Base-by-base conservation (phyloP, 208 protist species). In the Porcisia deanei region DNA sequence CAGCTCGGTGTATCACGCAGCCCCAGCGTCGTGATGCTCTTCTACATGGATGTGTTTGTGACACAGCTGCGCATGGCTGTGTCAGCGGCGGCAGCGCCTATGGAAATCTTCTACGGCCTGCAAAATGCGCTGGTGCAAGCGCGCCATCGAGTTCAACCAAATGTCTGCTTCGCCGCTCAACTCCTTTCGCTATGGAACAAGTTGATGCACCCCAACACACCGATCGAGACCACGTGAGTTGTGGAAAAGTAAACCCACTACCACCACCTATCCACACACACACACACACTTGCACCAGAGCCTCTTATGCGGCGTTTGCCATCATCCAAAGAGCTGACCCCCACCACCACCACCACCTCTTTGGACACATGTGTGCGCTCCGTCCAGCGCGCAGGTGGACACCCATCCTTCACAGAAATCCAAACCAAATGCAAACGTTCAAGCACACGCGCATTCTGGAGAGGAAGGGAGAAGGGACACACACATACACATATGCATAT, bases 1-100 rank as follows among this genome's bases (percentile, higher is more conserved):
- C 63, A 88, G 53, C 83, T 89, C 47, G 93, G 93, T 20, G 84
- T 89, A 14, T 96, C 91, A 30, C 86, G 93, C 41, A 97, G 93
- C 71, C 82, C 88, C 12, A 90, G 82, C 58, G 81, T 95, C 18
- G 87, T 96, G 57, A 74, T 91, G 66, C 74, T 84, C 37, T 85
- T 83, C 88, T 75, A 86, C 83, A 81, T 76, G 58, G 57, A 73
- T 30, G 0, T 77, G 54, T 73, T 73, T 22, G 63, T 20, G 34
- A 0, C 41, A 59, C 65, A 67, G 37, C 73, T 74, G 64, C 64
- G 77, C 2, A 43, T 54, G 12, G 65, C 65, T 12, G 64, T 65
- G 47, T 10, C 54, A 18, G 45, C 66, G 1, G 30, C 25, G 2
- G 69, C 53, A n/a, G 65, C 49, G 4, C 49, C 77, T 8, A 54